Evolutionary conservation across 1,139 yeast species (phyloP), one percentile per base, ranked within the genome.

Genomic region (Arxiozyma telluris): DNA sequence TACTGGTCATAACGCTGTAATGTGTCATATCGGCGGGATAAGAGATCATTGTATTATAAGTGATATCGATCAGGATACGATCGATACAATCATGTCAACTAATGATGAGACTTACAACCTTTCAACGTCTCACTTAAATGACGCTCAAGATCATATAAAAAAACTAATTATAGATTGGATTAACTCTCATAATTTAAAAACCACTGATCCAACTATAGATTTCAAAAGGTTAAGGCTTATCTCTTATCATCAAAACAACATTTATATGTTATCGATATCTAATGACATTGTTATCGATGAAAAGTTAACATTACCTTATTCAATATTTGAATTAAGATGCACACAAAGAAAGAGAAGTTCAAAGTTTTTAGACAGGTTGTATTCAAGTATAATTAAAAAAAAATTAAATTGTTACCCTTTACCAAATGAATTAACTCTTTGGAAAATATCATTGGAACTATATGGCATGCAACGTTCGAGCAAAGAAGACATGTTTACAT

Each of bases 111-210:
- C 30, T 7, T 18, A 50, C 56, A 68, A 60, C 9, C 58, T 70
- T n/a, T 46, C n/a, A 34, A 34, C 17, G 9, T 34, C 39, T 15
- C 17, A 52, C 47, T 3, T 9, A 38, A 30, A n/a, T 4, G 21
- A 23, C 7, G 3, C 34, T 18, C 18, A 30, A 8, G 12, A 9
- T 5, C 69, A 76, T 50, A 66, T 81, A 59, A 77, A 81, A n/a
- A 79, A 75, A 61, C 61, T 76, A 27, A 72, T 83, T 3, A 59
- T 80, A 9, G 82, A 81, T 58, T 77, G 82, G 72, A 69, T 83
- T 18, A 66, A 78, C 38, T 71, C 78, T 18, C 76, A 76, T 59
- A 69, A 73, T 46, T 73, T 76, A 60, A 74, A 73, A 64, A 23
- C 73, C 67, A 53, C 70, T 62, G 69, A 79, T 44, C 69, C 74